Evolutionary conservation across 495 filamentous ascomycete genomes (phyloP).

Genomic region (Parmelia sp.): DNA sequence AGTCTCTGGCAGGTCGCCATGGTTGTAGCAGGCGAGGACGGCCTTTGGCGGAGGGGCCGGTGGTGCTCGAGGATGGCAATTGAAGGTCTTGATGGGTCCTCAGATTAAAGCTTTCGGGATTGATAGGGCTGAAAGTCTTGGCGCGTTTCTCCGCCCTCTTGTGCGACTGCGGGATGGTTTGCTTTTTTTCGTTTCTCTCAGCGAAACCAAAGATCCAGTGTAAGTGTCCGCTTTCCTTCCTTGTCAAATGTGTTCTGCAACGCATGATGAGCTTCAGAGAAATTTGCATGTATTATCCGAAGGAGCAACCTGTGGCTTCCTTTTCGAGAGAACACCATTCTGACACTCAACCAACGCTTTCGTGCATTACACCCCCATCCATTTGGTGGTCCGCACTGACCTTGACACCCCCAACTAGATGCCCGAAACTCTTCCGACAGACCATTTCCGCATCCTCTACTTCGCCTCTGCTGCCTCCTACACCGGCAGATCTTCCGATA

Average conservation of each 20-base stretch:
- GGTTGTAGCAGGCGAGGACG: neutral
- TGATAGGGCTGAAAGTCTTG: conserved; percentile 4
- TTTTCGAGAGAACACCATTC: conserved; percentile 29
- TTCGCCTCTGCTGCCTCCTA: conserved; percentile 74
- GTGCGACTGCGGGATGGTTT: neutral
- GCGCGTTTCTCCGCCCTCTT: neutral
- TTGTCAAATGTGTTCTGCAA: neutral
- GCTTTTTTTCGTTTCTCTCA: neutral
- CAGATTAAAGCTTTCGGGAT: neutral
- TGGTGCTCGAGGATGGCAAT: neutral
- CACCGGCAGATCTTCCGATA: conserved; percentile 65
- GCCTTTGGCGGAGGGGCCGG: neutral
- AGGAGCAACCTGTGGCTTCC: conserved; percentile 40
- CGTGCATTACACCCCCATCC: conserved; percentile 22
- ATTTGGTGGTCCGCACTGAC: neutral
- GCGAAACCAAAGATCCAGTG: neutral
- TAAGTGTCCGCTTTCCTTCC: neutral
- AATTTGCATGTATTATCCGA: conserved; percentile 69
- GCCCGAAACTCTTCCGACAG: conserved; percentile 38
- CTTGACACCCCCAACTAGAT: conserved; percentile 12
- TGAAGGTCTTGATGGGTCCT: neutral
- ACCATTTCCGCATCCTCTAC: conserved; percentile 76
- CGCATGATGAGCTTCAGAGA: conserved; percentile 16
- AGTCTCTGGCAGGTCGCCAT: conserved; percentile 6
- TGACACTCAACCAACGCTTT: conserved; percentile 5